A percentile compares a stretch with the other conserved stretches of the same genome.
Evolutionary conservation across 2,329 filamentous ascomycete genomes (phyloP).

Genomic region (Cadophora malorum): DNA sequence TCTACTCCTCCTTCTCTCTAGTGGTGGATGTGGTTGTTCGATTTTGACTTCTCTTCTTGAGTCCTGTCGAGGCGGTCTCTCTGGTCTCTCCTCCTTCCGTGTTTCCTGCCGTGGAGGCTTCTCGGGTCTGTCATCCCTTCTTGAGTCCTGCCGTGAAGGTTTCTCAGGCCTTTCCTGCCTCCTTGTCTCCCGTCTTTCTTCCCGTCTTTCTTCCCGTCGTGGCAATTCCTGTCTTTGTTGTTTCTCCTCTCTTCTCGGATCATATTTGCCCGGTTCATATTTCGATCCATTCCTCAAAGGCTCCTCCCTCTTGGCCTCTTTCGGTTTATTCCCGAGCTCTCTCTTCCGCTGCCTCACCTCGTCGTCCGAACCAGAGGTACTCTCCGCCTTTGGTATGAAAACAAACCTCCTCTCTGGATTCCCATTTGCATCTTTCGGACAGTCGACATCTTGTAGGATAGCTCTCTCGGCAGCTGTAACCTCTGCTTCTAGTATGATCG

Average conservation of each 20-base stretch:
- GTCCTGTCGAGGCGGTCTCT: not conserved
- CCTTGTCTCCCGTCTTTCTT: slow-evolving; percentile 16
- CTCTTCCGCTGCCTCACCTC: slow-evolving; percentile 15
- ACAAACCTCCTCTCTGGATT: slow-evolving; percentile 67
- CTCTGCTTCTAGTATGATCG: slow-evolving; percentile 67
- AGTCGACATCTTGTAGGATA: slow-evolving; percentile 38
- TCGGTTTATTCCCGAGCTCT: not conserved
- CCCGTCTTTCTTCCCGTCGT: slow-evolving; percentile 8
- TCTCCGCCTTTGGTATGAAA: slow-evolving; percentile 51
- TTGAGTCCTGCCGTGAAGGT: slow-evolving; percentile 12
- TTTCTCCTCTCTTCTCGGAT: slow-evolving; percentile 1
- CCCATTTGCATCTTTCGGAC: slow-evolving; percentile 33
- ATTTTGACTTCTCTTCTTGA: slow-evolving; percentile 22
- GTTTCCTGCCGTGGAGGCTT: not conserved
- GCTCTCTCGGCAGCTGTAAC: slow-evolving; percentile 43
- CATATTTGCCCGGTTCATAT: slow-evolving; percentile 6
- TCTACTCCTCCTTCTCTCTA: slow-evolving; percentile 39
- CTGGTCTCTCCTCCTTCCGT: slow-evolving; percentile 17
- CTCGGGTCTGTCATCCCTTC: slow-evolving; percentile 18
- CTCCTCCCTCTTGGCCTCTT: not conserved
- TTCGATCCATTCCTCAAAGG: not conserved
- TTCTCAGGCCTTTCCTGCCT: slow-evolving; percentile 17
- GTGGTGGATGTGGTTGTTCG: slow-evolving; percentile 28
- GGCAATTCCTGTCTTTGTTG: slow-evolving; percentile 3
- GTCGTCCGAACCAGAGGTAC: slow-evolving; percentile 13